A percentile compares a stretch with the other conserved stretches of the same genome.
phyloP scores from a whole-genome alignment of 2,329 filamentous ascomycete genomes.

The Botrytis tulipae region DNA sequence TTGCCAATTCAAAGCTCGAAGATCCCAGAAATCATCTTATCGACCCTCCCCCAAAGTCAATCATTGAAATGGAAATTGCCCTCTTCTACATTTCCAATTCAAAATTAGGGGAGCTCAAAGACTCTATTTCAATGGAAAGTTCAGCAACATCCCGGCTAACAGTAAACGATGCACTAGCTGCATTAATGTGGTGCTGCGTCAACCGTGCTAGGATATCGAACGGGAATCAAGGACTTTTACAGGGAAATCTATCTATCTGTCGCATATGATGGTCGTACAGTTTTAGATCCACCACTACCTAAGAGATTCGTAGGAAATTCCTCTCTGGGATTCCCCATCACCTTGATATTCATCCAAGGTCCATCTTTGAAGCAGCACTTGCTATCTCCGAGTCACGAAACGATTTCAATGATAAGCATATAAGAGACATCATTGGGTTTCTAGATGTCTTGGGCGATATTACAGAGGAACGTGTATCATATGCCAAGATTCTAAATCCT shows the following conservation, averaged over 20 bases:
- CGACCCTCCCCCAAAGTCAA: slow-evolving; percentile 1
- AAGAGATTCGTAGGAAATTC: slow-evolving; percentile 5
- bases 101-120: not conserved
- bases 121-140: not conserved
- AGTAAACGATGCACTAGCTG: slow-evolving; percentile 6
- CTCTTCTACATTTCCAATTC: slow-evolving; percentile 2
- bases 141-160: slow-evolving; percentile 1
- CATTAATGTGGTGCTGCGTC: slow-evolving; percentile 3
- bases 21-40: slow-evolving; percentile 4
- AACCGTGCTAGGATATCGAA: slow-evolving; percentile 4
- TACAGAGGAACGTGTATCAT: slow-evolving; percentile 6
- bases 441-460: slow-evolving; percentile 4
- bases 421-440: slow-evolving; percentile 1
- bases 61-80: slow-evolving; percentile 5
- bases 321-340: not conserved
- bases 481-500: slow-evolving; percentile 6
- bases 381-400: slow-evolving; percentile 7
- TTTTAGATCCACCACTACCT: slow-evolving; percentile 9
- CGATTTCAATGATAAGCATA: slow-evolving; percentile 6
- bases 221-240: not conserved
- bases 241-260: slow-evolving; percentile 10
- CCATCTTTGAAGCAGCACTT: not conserved
- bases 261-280: not conserved
- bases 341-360: slow-evolving; percentile 13
- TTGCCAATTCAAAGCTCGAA: not conserved